These are phyloP conservation scores for Artemisia tridentata DNA, from an alignment of 129 eudicot genomes.

Conservation along the genomic window DNA sequence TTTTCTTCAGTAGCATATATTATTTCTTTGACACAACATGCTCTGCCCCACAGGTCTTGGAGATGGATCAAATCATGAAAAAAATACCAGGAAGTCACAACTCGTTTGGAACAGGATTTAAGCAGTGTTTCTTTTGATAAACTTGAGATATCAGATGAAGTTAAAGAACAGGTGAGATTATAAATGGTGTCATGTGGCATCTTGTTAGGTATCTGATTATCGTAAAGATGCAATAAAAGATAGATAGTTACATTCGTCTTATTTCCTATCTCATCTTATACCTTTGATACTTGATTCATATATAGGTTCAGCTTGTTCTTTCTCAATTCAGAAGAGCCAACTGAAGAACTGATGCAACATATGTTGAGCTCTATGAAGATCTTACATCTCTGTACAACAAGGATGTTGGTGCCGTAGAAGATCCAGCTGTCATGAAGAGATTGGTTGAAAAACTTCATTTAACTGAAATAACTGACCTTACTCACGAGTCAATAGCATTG, in stretches of 20 bases:
- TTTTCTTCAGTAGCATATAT: not conserved
- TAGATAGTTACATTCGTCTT: too few species aligned
- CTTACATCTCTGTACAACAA: conserved; percentile 55
- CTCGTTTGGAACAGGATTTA: conserved; percentile 70
- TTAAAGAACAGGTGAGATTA: too few species aligned
- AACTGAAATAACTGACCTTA: conserved; percentile 66
- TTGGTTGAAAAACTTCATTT: conserved; percentile 75
- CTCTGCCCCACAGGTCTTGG: conserved; percentile 57
- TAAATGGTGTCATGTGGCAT: too few species aligned
- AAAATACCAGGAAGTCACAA: conserved; percentile 61
- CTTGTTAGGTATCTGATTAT: too few species aligned
- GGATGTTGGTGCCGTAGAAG: conserved; percentile 40
- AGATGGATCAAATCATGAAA: conserved; percentile 71
- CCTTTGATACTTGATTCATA: not conserved
- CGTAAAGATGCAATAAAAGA: too few species aligned
- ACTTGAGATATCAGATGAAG: too few species aligned
- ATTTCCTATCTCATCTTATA: too few species aligned
- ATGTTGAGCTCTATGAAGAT: conserved; percentile 65
- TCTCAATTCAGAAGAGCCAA: conserved; percentile 90
- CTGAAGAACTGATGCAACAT: conserved; percentile 70
- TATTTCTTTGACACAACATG: conserved; percentile 4
- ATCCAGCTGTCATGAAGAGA: conserved; percentile 61
- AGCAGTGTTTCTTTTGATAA: too few species aligned
- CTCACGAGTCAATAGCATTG: conserved; percentile 84
- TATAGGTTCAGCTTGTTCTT: conserved; percentile 82